These are phyloP conservation scores for Omphalea diandra DNA, from an alignment of 441 rosid genomes.

Conservation along the genomic window DNA sequence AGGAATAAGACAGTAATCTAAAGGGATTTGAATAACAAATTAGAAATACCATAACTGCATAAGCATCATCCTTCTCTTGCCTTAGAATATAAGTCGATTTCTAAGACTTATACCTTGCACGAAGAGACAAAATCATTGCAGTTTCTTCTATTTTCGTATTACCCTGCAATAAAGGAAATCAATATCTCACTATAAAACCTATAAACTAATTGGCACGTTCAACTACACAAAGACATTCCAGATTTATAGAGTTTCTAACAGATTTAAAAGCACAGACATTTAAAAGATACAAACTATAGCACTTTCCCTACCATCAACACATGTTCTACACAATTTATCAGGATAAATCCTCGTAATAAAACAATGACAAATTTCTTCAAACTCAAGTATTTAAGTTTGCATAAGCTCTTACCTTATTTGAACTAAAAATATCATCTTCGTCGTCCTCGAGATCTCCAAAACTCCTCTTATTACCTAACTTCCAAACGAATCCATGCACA, in stretches of 20 bases:
- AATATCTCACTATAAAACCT: neutral
- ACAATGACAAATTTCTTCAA: too few species aligned
- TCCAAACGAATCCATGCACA: neutral
- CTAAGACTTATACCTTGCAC: slow-evolving; percentile 65
- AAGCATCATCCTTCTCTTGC: neutral
- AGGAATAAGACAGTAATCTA: slow-evolving; percentile 8
- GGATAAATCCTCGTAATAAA: too few species aligned
- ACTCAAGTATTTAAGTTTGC: neutral
- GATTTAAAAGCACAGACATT: neutral
- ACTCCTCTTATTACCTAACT: slow-evolving; percentile 68
- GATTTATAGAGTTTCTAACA: neutral
- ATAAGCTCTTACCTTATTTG: slow-evolving; percentile 56
- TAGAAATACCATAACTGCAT: neutral
- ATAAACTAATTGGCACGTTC: neutral
- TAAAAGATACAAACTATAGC: neutral
- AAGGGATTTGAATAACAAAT: slow-evolving; percentile 5
- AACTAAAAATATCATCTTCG: slow-evolving; percentile 83
- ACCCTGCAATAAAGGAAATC: slow-evolving; percentile 39
- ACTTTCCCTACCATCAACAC: too few species aligned
- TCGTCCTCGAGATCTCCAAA: slow-evolving; percentile 92
- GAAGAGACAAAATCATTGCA: slow-evolving; percentile 85
- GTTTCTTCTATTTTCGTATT: slow-evolving; percentile 75
- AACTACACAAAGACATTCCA: neutral
- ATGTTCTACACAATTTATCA: too few species aligned
- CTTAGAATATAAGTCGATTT: neutral